These are phyloP conservation scores for Verticillium nubilum DNA, from an alignment of 2,329 filamentous ascomycete species.

Conservation along the genomic window DNA sequence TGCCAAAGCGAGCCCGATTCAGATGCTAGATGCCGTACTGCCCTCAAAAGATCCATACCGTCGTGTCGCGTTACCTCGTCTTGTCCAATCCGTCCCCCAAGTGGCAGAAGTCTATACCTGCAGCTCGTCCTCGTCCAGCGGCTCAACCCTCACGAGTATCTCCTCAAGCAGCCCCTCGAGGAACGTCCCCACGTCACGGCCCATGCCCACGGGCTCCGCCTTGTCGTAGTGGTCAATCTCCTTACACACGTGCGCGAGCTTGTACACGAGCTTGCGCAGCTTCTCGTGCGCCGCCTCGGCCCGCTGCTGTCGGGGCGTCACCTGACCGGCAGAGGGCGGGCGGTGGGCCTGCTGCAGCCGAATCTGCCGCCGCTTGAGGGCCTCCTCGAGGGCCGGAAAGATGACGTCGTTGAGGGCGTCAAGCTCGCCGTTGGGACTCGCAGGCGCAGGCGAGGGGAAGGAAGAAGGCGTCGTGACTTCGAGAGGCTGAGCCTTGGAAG, in stretches of 20 bases:
- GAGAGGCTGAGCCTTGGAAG: slow-evolving; percentile 24
- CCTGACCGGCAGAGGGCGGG: slow-evolving; percentile 26
- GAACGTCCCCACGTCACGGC: slow-evolving; percentile 80
- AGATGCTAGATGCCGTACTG: background rate
- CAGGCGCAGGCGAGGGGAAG: slow-evolving; percentile 52
- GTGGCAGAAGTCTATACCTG: background rate
- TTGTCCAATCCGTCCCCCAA: background rate
- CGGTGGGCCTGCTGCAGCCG: slow-evolving; percentile 49
- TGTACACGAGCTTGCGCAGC: slow-evolving; percentile 73
- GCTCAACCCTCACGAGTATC: slow-evolving; percentile 85
- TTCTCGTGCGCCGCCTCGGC: slow-evolving; percentile 72
- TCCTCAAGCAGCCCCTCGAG: slow-evolving; percentile 91
- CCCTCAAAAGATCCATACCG: background rate
- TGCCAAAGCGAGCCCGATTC: background rate
- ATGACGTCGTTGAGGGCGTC: slow-evolving; percentile 89
- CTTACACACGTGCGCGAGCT: slow-evolving; percentile 75
- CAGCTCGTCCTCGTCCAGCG: slow-evolving; percentile 66
- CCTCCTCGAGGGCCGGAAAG: slow-evolving; percentile 85
- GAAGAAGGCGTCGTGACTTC: slow-evolving; percentile 35
- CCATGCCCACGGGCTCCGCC: slow-evolving; percentile 87
- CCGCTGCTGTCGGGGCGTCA: slow-evolving; percentile 62
- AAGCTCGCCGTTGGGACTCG: slow-evolving; percentile 61
- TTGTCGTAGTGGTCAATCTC: slow-evolving; percentile 89
- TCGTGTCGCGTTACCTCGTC: background rate
- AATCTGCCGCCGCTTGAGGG: slow-evolving; percentile 72